These are phyloP conservation scores for Scortechinia acanthostroma DNA, from an alignment of 2,329 filamentous ascomycete species.

Conservation along the genomic window DNA sequence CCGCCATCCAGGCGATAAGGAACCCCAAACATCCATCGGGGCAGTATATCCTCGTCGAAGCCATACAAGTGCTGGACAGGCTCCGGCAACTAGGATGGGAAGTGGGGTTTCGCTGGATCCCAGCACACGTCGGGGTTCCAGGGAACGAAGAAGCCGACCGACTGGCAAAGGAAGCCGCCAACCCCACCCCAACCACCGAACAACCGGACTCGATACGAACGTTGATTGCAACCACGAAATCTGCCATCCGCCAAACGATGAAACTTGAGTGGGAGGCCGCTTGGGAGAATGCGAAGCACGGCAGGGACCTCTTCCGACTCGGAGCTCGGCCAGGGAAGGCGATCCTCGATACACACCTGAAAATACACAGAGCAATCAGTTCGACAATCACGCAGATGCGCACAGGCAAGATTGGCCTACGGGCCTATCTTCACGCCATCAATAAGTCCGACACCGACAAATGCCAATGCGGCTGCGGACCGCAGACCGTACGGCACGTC, in stretches of 20 bases:
- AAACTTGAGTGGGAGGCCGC: background rate
- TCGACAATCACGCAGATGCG: background rate
- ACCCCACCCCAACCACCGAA: background rate
- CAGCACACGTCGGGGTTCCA: slow-evolving; percentile 9
- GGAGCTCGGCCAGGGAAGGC: background rate
- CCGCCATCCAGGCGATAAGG: too few species aligned
- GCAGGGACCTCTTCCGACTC: background rate
- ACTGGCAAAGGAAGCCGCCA: slow-evolving; percentile 12
- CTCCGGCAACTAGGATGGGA: slow-evolving; percentile 4
- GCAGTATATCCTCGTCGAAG: too few species aligned
- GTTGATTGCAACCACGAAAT: background rate
- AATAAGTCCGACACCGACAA: background rate
- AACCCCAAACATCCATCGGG: too few species aligned
- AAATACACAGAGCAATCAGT: too few species aligned
- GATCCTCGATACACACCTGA: background rate
- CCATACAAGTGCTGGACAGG: too few species aligned
- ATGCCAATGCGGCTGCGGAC: background rate
- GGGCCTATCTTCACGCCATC: background rate
- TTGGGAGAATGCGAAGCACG: background rate
- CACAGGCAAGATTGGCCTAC: background rate
- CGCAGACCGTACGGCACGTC: background rate
- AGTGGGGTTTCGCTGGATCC: slow-evolving; percentile 9
- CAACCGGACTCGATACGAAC: background rate
- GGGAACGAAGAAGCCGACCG: slow-evolving; percentile 12
- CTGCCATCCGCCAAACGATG: background rate